phyloP scores from a whole-genome alignment of 2,329 filamentous ascomycete genomes.

The Colletotrichum tamarilloi region DNA sequence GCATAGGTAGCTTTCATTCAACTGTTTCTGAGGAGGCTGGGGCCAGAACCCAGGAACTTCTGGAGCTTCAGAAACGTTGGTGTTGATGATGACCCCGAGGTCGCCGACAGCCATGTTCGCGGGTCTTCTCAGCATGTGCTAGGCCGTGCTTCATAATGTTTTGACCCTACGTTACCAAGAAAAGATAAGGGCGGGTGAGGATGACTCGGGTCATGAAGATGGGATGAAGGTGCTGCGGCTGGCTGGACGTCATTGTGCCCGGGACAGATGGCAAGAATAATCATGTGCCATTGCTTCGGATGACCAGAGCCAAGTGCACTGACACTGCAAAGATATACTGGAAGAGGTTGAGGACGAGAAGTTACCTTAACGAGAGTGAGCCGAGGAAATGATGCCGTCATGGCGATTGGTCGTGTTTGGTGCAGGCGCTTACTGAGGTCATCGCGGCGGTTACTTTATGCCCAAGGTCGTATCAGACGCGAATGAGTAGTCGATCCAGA shows the following conservation, averaged over 20 bases:
- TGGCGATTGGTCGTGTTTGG: not conserved
- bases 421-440: slow-evolving; percentile 13
- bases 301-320: not conserved
- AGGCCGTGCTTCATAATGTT: slow-evolving; percentile 13
- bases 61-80: slow-evolving; percentile 9
- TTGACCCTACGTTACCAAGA: not conserved
- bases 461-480: slow-evolving; percentile 6
- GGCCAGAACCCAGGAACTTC: not conserved
- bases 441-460: not conserved
- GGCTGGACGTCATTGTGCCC: not conserved
- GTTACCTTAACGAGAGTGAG: not conserved
- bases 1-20: not conserved
- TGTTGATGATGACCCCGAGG: not conserved
- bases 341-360: not conserved
- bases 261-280: not conserved
- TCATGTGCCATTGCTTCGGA: not conserved
- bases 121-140: not conserved
- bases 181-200: not conserved
- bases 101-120: not conserved
- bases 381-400: not conserved
- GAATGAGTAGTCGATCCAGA: not conserved
- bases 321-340: not conserved
- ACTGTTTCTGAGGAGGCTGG: slow-evolving; percentile 3
- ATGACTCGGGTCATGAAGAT: not conserved
- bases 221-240: not conserved